Conservation (phyloP, 331 rosid species). For the Quercus lobata region DNA sequence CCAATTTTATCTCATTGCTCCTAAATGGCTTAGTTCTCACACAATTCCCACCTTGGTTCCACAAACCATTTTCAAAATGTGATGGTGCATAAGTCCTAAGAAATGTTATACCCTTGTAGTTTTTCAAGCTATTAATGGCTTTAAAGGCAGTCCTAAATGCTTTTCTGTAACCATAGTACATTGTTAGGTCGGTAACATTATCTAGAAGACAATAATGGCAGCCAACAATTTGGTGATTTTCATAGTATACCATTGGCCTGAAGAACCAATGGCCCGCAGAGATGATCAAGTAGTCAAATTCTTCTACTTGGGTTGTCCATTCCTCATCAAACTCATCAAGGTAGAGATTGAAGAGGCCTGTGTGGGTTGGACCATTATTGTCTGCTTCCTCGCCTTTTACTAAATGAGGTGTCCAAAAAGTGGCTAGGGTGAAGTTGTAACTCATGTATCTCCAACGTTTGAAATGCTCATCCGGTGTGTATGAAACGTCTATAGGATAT, state of each 20-base stretch:
- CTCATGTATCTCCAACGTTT: slow-evolving; percentile 68
- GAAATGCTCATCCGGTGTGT: slow-evolving; percentile 38
- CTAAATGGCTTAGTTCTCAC: slow-evolving; percentile 57
- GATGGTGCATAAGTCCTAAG: slow-evolving; percentile 80
- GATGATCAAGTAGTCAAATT: slow-evolving; percentile 61
- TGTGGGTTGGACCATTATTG: slow-evolving; percentile 51
- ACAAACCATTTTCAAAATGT: slow-evolving; percentile 79
- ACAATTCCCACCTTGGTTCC: slow-evolving; percentile 88
- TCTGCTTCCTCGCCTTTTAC: slow-evolving; percentile 37
- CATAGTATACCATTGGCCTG: slow-evolving; percentile 52
- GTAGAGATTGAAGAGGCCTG: slow-evolving; percentile 55
- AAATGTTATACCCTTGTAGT: slow-evolving; percentile 50
- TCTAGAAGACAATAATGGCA: slow-evolving; percentile 57
- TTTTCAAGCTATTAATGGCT: slow-evolving; percentile 48
- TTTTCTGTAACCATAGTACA: slow-evolving; percentile 54
- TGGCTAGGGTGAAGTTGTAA: slow-evolving; percentile 78
- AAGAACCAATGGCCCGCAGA: slow-evolving; percentile 82
- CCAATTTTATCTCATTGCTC: slow-evolving; percentile 48
- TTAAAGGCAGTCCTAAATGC: slow-evolving; percentile 65
- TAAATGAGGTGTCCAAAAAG: slow-evolving; percentile 66
- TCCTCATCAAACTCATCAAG: slow-evolving; percentile 63
- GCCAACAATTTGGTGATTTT: slow-evolving; percentile 47
- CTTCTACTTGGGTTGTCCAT: slow-evolving; percentile 56
- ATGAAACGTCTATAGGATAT: slow-evolving; percentile 76
- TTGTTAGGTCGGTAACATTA: slow-evolving; percentile 54